Evolutionary conservation across 768 basidiomycete species (phyloP), one percentile per base, ranked within the genome.

Genomic region (Calocybe gangraenosa): DNA sequence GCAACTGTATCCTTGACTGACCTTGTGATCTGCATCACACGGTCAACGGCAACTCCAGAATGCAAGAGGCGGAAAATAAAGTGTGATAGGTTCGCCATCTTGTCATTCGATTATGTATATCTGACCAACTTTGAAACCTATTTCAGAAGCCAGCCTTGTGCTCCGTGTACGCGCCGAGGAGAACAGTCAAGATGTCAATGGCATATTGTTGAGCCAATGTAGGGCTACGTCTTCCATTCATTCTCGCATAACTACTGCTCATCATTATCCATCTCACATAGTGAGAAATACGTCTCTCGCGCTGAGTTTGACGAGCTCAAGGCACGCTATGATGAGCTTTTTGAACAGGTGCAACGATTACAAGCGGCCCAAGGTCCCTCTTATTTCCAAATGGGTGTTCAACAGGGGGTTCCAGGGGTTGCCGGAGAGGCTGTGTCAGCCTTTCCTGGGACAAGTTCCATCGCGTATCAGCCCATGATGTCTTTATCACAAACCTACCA

Each of bases 61-160:
- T 91, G 88, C 63, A 91, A 91, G 63, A 69, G 88, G 56, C 76
- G 88, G 34, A 91, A 92, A 72, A 91, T 91, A 64, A 87, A 85
- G 60, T 92, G 89, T 63, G 87, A 92, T 69, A 85, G 85, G 84
- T 85, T 60, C 25, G 25, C 11, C 11, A 28, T 57, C 70, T 43
- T 58, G 57, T 53, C 45, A 28, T 41, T 57, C 44, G 47, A 41
- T 44, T 37, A 35, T 28, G 38, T 44, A 42, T 47, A 52, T 39
- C 47, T 47, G 37, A 48, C 47, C 41, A 40, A 50, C 43, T 49
- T 68, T 47, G 23, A 65, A 28, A 42, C 20, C 39, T 48, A 44
- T 48, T 48, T 30, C 56, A 87, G 89, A 61, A 73, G 78, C 11
- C 85, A 88, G 54, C 89, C 89, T 40, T 92, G 89, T 64, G 79